These are phyloP conservation scores for Cronartium quercuum DNA, from an alignment of 1,284 basidiomycete species.

Conservation along the genomic window DNA sequence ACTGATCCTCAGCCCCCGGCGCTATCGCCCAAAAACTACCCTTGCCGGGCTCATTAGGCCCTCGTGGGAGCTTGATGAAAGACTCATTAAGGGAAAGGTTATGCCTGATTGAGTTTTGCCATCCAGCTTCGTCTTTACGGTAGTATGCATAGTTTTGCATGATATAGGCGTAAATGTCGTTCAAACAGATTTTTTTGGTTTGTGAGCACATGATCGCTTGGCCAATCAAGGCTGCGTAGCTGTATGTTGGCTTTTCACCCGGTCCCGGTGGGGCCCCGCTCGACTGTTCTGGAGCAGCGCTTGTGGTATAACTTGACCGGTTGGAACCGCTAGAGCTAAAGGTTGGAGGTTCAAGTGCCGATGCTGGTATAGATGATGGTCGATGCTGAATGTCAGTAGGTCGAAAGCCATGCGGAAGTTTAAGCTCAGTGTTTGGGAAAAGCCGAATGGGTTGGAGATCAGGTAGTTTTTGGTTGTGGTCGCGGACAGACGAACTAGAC, in stretches of 20 bases:
- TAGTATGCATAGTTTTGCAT: conserved; percentile 88
- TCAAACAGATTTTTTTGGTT: conserved; percentile 75
- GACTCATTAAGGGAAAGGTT: conserved; percentile 71
- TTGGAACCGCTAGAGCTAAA: not conserved
- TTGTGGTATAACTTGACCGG: not conserved
- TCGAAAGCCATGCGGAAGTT: not conserved
- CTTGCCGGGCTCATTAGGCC: conserved; percentile 50
- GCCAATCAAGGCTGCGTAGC: conserved; percentile 91
- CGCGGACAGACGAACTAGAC: not conserved
- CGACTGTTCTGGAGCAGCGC: not conserved
- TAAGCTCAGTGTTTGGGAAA: not conserved
- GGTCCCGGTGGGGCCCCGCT: not conserved
- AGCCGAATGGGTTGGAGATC: not conserved
- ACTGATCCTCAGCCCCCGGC: conserved; percentile 46
- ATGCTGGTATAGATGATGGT: no score
- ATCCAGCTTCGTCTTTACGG: conserved; percentile 85
- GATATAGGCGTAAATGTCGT: conserved; percentile 95
- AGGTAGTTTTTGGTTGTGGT: not conserved
- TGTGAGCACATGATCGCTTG: conserved; percentile 83
- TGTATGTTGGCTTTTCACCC: conserved; percentile 67
- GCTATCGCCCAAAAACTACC: conserved; percentile 52
- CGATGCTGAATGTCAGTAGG: no score
- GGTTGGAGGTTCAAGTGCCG: not conserved
- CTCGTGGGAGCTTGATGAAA: conserved; percentile 48
- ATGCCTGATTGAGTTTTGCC: conserved; percentile 87